Conservation (phyloP, 1,284 basidiomycete genomes). For the Heterobasidion irregulare region DNA sequence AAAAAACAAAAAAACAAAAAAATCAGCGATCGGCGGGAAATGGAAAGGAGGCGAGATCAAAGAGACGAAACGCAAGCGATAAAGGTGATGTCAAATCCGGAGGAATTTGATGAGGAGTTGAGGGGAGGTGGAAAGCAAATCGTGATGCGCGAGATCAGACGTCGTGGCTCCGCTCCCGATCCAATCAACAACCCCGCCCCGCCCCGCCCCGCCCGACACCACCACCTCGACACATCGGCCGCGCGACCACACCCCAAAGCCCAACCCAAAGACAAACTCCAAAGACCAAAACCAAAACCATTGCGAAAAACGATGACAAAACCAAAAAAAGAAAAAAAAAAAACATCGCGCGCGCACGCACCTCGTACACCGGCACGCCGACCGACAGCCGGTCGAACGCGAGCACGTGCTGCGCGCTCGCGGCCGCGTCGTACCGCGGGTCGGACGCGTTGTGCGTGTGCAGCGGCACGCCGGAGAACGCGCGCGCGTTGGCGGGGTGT, state of each 20-base stretch:
- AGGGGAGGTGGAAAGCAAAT: no score
- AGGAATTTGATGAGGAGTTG: no score
- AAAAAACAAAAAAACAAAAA: not conserved
- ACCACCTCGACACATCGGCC: no score
- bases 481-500: not conserved
- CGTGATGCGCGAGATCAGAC: no score
- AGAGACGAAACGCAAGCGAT: not conserved
- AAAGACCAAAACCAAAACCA: no score
- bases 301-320: no score
- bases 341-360: not conserved
- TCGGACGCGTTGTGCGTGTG: not conserved
- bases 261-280: no score
- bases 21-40: not conserved
- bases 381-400: not conserved
- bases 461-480: not conserved
- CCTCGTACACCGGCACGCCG: not conserved
- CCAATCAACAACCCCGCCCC: no score
- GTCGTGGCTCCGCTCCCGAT: no score
- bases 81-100: not conserved
- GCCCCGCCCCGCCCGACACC: no score
- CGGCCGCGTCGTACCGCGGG: not conserved
- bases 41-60: not conserved
- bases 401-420: not conserved
- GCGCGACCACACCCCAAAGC: no score
- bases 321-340: no score